Evolutionary conservation across 148 eudicot genomes (phyloP).

Genomic region (Vaccinium corymbosum): DNA sequence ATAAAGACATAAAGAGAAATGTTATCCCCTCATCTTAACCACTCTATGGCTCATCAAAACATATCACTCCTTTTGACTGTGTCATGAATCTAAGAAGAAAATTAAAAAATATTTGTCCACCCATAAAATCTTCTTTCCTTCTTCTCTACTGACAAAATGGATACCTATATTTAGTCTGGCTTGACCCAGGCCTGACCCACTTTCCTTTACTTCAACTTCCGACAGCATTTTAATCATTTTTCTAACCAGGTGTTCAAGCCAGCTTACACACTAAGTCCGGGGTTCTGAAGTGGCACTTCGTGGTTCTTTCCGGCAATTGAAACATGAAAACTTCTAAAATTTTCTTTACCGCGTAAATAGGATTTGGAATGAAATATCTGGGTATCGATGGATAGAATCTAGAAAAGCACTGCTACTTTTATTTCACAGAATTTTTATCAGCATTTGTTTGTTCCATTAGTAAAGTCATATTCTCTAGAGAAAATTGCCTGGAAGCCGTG

Average conservation of each 20-base stretch:
- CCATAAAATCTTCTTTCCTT: too few relatives aligned
- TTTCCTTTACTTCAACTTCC: neutral
- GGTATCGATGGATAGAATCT: conserved; percentile 4
- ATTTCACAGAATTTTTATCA: neutral
- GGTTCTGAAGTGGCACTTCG: too few relatives aligned
- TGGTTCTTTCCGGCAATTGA: too few relatives aligned
- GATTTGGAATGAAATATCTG: neutral
- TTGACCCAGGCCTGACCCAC: too few relatives aligned
- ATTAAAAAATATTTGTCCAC: neutral
- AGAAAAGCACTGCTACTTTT: conserved; percentile 10
- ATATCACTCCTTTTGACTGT: neutral
- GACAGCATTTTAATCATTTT: too few relatives aligned
- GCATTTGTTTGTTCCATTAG: neutral
- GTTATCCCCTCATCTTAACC: neutral
- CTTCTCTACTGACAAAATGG: too few relatives aligned
- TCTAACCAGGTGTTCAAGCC: too few relatives aligned
- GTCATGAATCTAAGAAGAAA: neutral
- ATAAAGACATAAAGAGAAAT: neutral
- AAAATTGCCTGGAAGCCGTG: neutral
- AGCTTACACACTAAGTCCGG: too few relatives aligned
- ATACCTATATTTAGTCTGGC: too few relatives aligned
- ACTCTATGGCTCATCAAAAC: neutral
- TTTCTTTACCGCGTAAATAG: neutral
- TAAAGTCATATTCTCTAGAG: neutral
- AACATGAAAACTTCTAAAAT: too few relatives aligned